phyloP scores from a whole-genome alignment of 805 yeast species.

The Metschnikowia orientalis region DNA sequence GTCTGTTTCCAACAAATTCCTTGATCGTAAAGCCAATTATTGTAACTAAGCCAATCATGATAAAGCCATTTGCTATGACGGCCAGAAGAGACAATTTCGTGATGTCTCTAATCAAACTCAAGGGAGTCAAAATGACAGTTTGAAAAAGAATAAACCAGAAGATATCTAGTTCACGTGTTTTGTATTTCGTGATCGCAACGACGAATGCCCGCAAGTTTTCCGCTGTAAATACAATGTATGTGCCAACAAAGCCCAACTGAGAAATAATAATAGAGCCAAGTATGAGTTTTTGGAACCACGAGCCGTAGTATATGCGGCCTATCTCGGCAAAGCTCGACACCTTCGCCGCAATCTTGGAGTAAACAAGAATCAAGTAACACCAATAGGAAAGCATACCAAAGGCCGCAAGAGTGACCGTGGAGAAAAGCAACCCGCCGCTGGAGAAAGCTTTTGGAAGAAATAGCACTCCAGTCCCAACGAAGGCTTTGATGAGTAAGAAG shows the following conservation, averaged over 20 bases:
- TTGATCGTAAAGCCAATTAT: slow-evolving; percentile 52
- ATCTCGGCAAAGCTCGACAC: slow-evolving; percentile 80
- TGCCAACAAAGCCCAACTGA: slow-evolving; percentile 77
- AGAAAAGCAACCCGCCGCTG: slow-evolving; percentile 68
- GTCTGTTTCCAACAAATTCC: slow-evolving; percentile 42
- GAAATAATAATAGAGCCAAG: slow-evolving; percentile 61
- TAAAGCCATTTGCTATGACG: slow-evolving; percentile 65
- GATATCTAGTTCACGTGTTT: slow-evolving; percentile 35
- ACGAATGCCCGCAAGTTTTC: slow-evolving; percentile 66
- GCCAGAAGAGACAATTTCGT: slow-evolving; percentile 72
- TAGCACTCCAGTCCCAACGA: slow-evolving; percentile 72
- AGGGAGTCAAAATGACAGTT: slow-evolving; percentile 56
- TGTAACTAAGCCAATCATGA: slow-evolving; percentile 60
- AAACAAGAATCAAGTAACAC: slow-evolving; percentile 67
- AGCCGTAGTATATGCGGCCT: slow-evolving; percentile 60
- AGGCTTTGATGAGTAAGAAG: slow-evolving; percentile 65
- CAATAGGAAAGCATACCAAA: slow-evolving; percentile 73
- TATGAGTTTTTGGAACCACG: slow-evolving; percentile 59
- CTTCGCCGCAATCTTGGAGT: slow-evolving; percentile 52
- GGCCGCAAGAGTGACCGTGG: slow-evolving; percentile 45
- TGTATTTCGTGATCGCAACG: slow-evolving; percentile 42
- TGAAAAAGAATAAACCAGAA: slow-evolving; percentile 51
- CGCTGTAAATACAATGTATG: slow-evolving; percentile 75
- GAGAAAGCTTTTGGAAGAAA: slow-evolving; percentile 66
- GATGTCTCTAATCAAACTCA: slow-evolving; percentile 70